Conservation (phyloP, 1,284 basidiomycete species). For the Boletus holoroseus region DNA sequence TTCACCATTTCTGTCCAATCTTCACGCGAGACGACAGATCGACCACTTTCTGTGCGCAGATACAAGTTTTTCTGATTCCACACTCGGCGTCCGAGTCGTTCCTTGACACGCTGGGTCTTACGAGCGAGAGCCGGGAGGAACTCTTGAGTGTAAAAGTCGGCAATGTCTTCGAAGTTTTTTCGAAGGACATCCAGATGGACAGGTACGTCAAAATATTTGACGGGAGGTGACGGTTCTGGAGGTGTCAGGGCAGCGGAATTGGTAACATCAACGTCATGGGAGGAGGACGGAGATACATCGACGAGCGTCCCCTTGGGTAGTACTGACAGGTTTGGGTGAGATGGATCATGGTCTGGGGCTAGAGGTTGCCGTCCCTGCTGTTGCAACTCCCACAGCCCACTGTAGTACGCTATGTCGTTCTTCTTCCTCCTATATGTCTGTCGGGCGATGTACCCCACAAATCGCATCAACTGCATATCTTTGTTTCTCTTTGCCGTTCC, state of each 20-base stretch:
- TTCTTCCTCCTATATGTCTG: conserved; percentile 43
- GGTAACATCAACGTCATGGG: conserved; percentile 36
- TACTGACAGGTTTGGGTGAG: conserved; percentile 3
- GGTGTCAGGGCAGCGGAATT: conserved; percentile 11
- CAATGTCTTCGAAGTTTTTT: conserved; percentile 49
- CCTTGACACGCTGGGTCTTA: conserved; percentile 56
- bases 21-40: conserved; percentile 32
- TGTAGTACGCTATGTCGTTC: conserved; percentile 43
- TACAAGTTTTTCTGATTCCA: conserved; percentile 58
- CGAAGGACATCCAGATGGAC: conserved; percentile 52
- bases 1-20: conserved; percentile 39
- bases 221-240: conserved; percentile 11
- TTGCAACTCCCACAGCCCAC: conserved; percentile 26
- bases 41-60: conserved; percentile 33
- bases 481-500: conserved; percentile 54
- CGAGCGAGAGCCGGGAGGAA: conserved; percentile 45
- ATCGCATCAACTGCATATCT: conserved; percentile 51
- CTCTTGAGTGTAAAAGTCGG: conserved; percentile 37
- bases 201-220: conserved; percentile 48
- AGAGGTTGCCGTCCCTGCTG: conserved; percentile 23
- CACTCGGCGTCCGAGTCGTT: conserved; percentile 63
- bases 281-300: conserved; percentile 25
- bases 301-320: not conserved
- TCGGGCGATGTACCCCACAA: conserved; percentile 45
- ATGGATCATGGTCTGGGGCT: conserved; percentile 24